phyloP scores from a whole-genome alignment of 495 filamentous ascomycete genomes.

The Xylaria palmicola region DNA sequence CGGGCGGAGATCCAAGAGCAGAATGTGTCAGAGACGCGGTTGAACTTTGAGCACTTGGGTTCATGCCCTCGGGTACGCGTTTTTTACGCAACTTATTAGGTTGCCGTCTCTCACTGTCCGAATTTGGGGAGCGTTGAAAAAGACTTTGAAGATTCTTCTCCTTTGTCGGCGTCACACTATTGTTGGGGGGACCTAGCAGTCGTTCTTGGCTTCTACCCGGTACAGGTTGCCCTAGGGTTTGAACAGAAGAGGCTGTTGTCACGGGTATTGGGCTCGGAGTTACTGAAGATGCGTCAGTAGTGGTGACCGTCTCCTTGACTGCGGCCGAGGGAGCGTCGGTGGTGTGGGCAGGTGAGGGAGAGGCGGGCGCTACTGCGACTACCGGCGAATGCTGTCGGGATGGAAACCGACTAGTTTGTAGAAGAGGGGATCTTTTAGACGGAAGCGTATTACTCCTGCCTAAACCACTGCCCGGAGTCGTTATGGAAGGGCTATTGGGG shows the following conservation, averaged over 20 bases:
- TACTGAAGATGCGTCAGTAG: constrained; percentile 24
- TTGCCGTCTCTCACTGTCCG: constrained; percentile 62
- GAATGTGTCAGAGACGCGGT: constrained; percentile 64
- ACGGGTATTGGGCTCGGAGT: constrained; percentile 22
- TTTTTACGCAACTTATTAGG: constrained; percentile 88
- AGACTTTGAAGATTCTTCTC: constrained; percentile 68
- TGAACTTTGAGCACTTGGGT: constrained; percentile 84
- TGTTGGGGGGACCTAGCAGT: constrained; percentile 39
- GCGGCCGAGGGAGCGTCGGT: constrained; percentile 34
- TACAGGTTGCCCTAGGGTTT: not conserved
- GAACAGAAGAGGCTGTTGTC: constrained; percentile 13
- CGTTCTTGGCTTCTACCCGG: constrained; percentile 51
- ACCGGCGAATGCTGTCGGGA: constrained; percentile 43
- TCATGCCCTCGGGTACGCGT: constrained; percentile 67
- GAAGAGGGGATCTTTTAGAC: constrained; percentile 81
- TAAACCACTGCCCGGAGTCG: constrained; percentile 60
- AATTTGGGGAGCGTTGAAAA: constrained; percentile 66
- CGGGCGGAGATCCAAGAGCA: constrained; percentile 35
- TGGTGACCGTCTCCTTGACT: constrained; percentile 18
- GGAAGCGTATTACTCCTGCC: constrained; percentile 92
- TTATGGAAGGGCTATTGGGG: constrained; percentile 63
- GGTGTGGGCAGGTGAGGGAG: constrained; percentile 27
- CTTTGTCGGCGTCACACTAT: constrained; percentile 60
- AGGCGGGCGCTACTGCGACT: constrained; percentile 23
- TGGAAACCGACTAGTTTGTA: constrained; percentile 55